Conservation (phyloP, 306 rosid species). For the Cucurbita ficifolia region DNA sequence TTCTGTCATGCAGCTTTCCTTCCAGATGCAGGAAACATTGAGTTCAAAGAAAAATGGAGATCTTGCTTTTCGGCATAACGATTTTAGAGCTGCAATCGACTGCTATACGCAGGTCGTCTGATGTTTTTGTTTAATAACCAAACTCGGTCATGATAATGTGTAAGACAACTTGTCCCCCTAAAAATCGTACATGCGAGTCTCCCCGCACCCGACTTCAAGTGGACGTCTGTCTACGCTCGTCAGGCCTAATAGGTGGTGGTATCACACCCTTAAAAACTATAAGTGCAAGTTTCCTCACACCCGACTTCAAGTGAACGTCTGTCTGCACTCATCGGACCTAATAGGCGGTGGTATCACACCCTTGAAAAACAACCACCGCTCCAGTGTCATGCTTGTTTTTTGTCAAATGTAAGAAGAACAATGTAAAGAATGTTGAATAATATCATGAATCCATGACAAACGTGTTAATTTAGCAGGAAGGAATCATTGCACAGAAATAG, state of each 20-base stretch:
- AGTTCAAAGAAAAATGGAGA: conserved; percentile 93
- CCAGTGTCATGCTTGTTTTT: too few relatives aligned
- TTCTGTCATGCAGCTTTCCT: conserved; percentile 57
- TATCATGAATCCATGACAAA: not conserved
- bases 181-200: too few relatives aligned
- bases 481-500: not conserved
- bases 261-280: too few relatives aligned
- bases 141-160: not conserved
- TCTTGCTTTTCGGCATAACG: conserved; percentile 65
- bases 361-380: too few relatives aligned
- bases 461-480: not conserved
- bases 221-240: too few relatives aligned
- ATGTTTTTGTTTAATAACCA: not conserved
- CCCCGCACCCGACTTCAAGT: too few relatives aligned
- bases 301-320: too few relatives aligned
- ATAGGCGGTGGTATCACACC: too few relatives aligned
- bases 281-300: too few relatives aligned
- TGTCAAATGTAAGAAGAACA: not conserved
- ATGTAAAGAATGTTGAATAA: not conserved
- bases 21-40: conserved; percentile 94
- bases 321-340: too few relatives aligned
- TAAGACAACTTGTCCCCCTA: not conserved
- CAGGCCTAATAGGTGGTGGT: too few relatives aligned
- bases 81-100: conserved; percentile 55
- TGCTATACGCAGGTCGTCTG: conserved; percentile 68